Conservation (phyloP, 305 asterid genomes). For the Ilex paraguariensis region DNA sequence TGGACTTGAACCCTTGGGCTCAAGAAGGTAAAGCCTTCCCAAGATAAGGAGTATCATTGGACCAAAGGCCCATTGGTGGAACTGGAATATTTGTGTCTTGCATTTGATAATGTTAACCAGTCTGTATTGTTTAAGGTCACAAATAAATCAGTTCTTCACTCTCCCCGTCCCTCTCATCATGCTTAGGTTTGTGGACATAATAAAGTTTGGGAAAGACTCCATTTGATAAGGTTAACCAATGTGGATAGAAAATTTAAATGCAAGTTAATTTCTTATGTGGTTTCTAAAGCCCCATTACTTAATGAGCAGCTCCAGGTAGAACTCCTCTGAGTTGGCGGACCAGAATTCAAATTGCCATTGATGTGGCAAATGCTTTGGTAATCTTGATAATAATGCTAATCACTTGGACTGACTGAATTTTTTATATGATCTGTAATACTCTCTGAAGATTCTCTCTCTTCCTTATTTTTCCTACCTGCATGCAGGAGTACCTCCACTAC, state of each 20-base stretch:
- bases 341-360: slow-evolving; percentile 3
- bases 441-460: neutral
- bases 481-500: slow-evolving; percentile 96
- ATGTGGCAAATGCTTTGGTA: slow-evolving; percentile 62
- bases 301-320: slow-evolving; percentile 58
- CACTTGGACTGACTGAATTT: too few species aligned
- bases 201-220: too few species aligned
- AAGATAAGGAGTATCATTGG: too few species aligned
- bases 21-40: too few species aligned
- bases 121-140: neutral
- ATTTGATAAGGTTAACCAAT: too few species aligned
- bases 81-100: too few species aligned
- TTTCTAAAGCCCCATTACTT: slow-evolving; percentile 1
- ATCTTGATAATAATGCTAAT: slow-evolving; percentile 5
- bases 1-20: too few species aligned
- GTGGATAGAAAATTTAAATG: too few species aligned
- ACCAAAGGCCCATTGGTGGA: too few species aligned
- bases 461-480: slow-evolving; percentile 12
- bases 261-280: too few species aligned
- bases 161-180: neutral
- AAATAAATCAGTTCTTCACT: neutral
- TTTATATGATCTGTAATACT: neutral
- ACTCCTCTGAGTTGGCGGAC: slow-evolving; percentile 33
- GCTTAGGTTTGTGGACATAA: too few species aligned
- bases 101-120: neutral